These are phyloP conservation scores for Leccinum boreale DNA, from an alignment of 768 basidiomycete species.

Conservation along the genomic window DNA sequence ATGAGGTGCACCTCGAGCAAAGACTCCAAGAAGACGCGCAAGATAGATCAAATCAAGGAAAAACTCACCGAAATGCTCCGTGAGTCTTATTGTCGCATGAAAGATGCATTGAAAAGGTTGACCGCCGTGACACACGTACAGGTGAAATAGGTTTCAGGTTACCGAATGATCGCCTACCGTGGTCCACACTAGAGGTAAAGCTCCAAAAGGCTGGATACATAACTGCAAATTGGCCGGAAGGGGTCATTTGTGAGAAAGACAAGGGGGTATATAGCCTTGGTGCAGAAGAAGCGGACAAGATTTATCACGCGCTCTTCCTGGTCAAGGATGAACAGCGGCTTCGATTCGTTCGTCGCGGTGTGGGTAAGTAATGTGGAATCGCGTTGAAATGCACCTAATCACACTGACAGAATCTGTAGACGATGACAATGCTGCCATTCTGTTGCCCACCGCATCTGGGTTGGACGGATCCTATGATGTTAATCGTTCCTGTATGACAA, in stretches of 20 bases:
- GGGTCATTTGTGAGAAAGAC: neutral
- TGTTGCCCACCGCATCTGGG: accelerated
- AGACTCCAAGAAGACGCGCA: neutral
- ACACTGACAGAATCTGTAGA: neutral
- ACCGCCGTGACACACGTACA: neutral
- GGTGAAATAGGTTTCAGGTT: neutral
- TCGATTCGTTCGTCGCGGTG: neutral
- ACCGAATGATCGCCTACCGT: neutral
- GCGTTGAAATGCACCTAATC: neutral
- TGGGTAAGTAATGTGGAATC: neutral
- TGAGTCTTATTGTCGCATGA: neutral
- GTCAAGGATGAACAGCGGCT: neutral
- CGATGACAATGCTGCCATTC: neutral
- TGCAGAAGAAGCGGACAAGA: neutral
- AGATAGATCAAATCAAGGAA: neutral
- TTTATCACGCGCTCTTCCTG: neutral
- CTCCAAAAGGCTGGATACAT: neutral
- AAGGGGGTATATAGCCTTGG: neutral
- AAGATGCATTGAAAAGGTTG: neutral
- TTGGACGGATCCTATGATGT: neutral
- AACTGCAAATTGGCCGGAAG: neutral
- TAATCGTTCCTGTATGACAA: neutral
- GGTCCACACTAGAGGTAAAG: neutral
- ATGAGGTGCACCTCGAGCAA: neutral
- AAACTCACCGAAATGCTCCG: neutral